Base-by-base conservation (phyloP, 352 stramenopile genomes). In the Globisporangium yorkense region DNA sequence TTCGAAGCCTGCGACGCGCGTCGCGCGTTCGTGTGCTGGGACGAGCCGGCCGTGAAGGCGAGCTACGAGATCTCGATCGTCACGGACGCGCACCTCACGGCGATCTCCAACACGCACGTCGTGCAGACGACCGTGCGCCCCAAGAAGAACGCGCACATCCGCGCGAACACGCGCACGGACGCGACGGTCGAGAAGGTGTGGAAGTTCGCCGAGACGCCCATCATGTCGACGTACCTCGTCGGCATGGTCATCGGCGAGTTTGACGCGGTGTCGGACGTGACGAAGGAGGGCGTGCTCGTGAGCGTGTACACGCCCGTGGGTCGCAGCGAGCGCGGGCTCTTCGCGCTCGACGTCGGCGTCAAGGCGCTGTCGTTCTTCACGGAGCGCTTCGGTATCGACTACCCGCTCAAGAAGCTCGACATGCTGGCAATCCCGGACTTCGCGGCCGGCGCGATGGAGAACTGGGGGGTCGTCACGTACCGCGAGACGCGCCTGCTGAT, bases 171-270 rank as follows among this genome's bases (percentile, higher is more conserved):
- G 45, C 74, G 78, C 45, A 70, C 60, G 20, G 69, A 84, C 49
- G 51, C 64, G 10, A 51, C 62, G 2, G 71, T 68, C 29, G 80
- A 91, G 56, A 91, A 91, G 59, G 37, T 83, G 8, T 92, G 81
- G 79, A 84, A 80, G 47, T 98, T 97, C 68, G 74, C 91, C n/a
- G 85, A 96, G 62, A 96, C 94, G 27, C 96, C 96, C 0, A 79
- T 97, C 60, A 99, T 99, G 97, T 98, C 87, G 51, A 98, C 95
- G 24, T 99, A 99, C 79, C 74, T 99, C 0, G 74, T 99, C 29
- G 96, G 94, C 1, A 98, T 96, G 66, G 81, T 93, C 57, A 83
- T 99, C 18, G 95, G 96, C 50, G 93, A 99, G 75, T 99, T 99
- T 68, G 96, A 99, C 73, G 87, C 84, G 67, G 77, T 98, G 20